Evolutionary conservation across 2,329 filamentous ascomycete species (phyloP).

Genomic region (Ilyonectria destructans): DNA sequence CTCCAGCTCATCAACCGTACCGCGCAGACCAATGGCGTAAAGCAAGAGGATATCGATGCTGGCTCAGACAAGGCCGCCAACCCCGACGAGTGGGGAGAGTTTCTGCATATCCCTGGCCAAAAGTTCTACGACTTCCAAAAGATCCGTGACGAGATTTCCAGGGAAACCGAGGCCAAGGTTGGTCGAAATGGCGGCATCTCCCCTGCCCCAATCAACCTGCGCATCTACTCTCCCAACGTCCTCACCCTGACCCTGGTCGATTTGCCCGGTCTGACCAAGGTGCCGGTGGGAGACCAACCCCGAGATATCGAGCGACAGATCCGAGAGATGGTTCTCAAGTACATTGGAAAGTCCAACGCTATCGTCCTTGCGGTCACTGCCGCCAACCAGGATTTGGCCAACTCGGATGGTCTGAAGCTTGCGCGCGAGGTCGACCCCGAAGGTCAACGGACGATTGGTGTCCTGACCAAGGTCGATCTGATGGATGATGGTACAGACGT

Average conservation of each 20-base stretch:
- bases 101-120: conserved; percentile 96
- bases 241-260: conserved; percentile 97
- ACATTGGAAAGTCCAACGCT: conserved; percentile 98
- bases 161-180: conserved; percentile 97
- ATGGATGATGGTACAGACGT: conserved; percentile 99
- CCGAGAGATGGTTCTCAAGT: conserved; percentile 97
- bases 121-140: conserved; percentile 99
- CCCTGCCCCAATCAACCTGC: conserved; percentile 94
- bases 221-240: conserved; percentile 98
- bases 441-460: conserved; percentile 97
- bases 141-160: conserved; percentile 97
- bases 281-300: conserved; percentile 96
- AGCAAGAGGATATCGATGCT: conserved; percentile 75
- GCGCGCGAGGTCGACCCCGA: conserved; percentile 97
- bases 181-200: conserved; percentile 97
- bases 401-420: conserved; percentile 97
- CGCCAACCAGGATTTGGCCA: conserved; percentile 97
- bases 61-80: conserved; percentile 91
- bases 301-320: conserved; percentile 98
- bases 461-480: conserved; percentile 97
- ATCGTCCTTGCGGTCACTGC: conserved; percentile 98
- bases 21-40: conserved; percentile 81
- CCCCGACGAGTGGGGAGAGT: conserved; percentile 97
- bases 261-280: conserved; percentile 95
- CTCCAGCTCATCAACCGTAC: conserved; percentile 97